Conservation (phyloP, 2,329 filamentous ascomycete species). For the Capronia epimyces region DNA sequence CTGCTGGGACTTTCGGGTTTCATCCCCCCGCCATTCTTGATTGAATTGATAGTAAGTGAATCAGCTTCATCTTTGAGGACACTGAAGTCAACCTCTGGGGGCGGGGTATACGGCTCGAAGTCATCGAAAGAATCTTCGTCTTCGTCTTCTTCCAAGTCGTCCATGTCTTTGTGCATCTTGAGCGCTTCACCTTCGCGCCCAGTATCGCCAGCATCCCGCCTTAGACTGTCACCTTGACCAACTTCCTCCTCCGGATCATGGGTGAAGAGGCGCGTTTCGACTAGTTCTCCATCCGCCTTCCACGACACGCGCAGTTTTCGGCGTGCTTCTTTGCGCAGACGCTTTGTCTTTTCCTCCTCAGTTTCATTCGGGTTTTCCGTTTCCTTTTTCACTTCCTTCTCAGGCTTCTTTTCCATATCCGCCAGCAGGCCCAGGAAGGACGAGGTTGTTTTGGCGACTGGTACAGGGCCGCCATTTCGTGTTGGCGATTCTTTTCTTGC, state of each 20-base stretch:
- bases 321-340: constrained; percentile 56
- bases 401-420: constrained; percentile 52
- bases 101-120: constrained; percentile 33
- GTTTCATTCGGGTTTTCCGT: constrained; percentile 54
- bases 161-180: constrained; percentile 46
- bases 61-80: constrained; percentile 35
- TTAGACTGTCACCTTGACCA: constrained; percentile 53
- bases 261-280: constrained; percentile 54
- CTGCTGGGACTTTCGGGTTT: constrained; percentile 40
- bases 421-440: constrained; percentile 48
- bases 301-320: constrained; percentile 57
- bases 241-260: constrained; percentile 60
- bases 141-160: constrained; percentile 57
- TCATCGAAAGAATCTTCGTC: constrained; percentile 44
- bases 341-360: constrained; percentile 54
- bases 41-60: constrained; percentile 32
- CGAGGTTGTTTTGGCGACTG: constrained; percentile 38
- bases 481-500: constrained; percentile 36
- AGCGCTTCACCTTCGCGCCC: constrained; percentile 52
- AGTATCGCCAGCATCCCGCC: constrained; percentile 55
- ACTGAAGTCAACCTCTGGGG: constrained; percentile 38
- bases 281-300: constrained; percentile 53
- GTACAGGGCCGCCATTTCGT: constrained; percentile 19
- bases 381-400: constrained; percentile 47
- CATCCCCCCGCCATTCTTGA: constrained; percentile 41